Base-by-base conservation (phyloP, 352 stramenopile species). In the Globisporangium splendens region DNA sequence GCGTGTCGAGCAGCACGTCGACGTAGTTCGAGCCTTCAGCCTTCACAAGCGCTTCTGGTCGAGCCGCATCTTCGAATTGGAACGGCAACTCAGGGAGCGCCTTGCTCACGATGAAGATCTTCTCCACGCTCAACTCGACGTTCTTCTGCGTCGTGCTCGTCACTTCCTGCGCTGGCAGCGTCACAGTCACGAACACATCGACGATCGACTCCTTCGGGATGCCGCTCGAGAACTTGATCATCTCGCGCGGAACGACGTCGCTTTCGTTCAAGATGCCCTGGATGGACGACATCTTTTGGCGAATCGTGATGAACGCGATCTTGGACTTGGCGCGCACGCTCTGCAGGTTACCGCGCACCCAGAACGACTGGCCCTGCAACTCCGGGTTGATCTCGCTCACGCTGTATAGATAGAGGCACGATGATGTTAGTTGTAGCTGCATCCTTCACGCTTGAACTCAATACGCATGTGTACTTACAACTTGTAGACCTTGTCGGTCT, bases 171-270 rank as follows among this genome's bases (percentile, higher is more conserved):
- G 92, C 87, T 5, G 90, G 72, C 31, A 96, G 70, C 39, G 77
- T 85, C 39, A 99, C 75, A 18, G 79, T 97, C 61, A 97, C 97
- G 60, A 96, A 86, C 18, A 98, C 77, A 72, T 99, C 97, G 39
- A 99, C 83, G 46, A 99, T 89, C 46, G 90, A 98, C 79, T 99
- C 97, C 59, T 93, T 93, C 18, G 96, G 85, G 50, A 99, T 81
- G 14, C 84, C 77, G 62, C 88, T 91, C 24, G 97, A 79, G 70
- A 98, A 99, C 74, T 98, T 98, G 62, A 99, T 92, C 95, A 99
- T 99, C 60, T 93, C 93, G 56, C 96, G 92, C 24, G 91, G 84
- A 39, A 94, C 82, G 38, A 86, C 83, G 66, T 94, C 89, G 72
- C 95, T 91, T 68, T 96, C 83, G 50, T 79, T 77, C 35, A 96